Evolutionary conservation across 2,329 filamentous ascomycete genomes (phyloP), one percentile per base, ranked within the genome.

Genomic region (Phyllosticta citribraziliensis): DNA sequence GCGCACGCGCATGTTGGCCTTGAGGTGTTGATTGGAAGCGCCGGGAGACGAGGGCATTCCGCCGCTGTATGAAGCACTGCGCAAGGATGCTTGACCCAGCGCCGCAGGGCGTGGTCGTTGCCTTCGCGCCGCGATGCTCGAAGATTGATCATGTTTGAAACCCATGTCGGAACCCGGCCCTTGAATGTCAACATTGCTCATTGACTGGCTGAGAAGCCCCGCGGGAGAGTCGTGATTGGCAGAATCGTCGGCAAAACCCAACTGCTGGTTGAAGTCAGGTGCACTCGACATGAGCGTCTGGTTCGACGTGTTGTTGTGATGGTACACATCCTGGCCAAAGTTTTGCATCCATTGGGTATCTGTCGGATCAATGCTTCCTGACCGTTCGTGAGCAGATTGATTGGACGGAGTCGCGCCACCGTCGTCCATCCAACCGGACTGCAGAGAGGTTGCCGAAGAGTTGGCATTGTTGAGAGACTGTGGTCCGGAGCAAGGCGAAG

Each of bases 61-160:
- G 52, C 71, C 70, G 27, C 70, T 73, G 66, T 76, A 77, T 0
- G 75, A 77, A 35, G 70, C 74, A 65, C 75, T 80, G 65, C 70
- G 70, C 62, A 71, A 68, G 54, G 70, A 75, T 64, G 63, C 75
- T 56, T 68, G 70, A 64, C 67, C 76, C 63, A 74, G 70, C 58
- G 71, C 76, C 63, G 73, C 74, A 62, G 70, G 76, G 20, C 69
- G 71, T 14, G 68, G 63, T 58, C 74, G 72, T 53, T 76, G 75
- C 56, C 76, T 67, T 22, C 76, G 68, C 6, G 72, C 70, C 30
- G 75, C 76, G 62, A 78, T 74, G 63, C 71, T 75, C 2, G 74
- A 71, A 9, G 75, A 73, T 53, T 74, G 71, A 52, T 64, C 63
- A 66, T 74, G 73, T 69, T 70, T 70, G 64, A 74, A 74, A 1